phyloP scores from a whole-genome alignment of 768 basidiomycete genomes.

The Rhizopogon vesiculosus region DNA sequence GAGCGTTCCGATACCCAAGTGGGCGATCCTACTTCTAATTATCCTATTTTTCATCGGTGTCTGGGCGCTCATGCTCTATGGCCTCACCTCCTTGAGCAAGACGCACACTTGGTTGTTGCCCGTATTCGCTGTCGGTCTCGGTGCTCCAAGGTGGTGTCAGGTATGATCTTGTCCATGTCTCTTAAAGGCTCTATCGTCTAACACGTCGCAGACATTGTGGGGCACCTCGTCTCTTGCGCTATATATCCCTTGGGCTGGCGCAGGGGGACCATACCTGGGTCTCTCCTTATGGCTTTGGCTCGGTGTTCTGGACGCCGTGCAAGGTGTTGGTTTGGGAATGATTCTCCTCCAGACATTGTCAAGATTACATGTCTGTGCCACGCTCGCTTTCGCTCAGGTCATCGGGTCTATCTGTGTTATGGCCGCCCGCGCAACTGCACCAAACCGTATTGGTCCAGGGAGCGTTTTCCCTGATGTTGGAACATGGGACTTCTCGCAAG shows the following conservation, averaged over 20 bases:
- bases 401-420: slow-evolving; percentile 90
- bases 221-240: slow-evolving; percentile 90
- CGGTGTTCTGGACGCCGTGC: slow-evolving; percentile 89
- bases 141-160: slow-evolving; percentile 95
- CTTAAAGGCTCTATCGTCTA: not conserved
- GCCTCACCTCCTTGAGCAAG: slow-evolving; percentile 85
- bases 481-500: slow-evolving; percentile 81
- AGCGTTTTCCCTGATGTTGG: slow-evolving; percentile 91
- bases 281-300: slow-evolving; percentile 93
- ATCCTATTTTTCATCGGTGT: slow-evolving; percentile 82
- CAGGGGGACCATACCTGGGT: slow-evolving; percentile 82
- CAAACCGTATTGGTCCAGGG: slow-evolving; percentile 83
- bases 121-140: slow-evolving; percentile 92
- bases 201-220: slow-evolving; percentile 70
- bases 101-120: slow-evolving; percentile 94
- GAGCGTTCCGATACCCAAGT: slow-evolving; percentile 77
- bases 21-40: slow-evolving; percentile 78
- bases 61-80: slow-evolving; percentile 70
- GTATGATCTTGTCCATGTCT: slow-evolving; percentile 27
- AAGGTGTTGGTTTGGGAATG: slow-evolving; percentile 92
- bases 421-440: slow-evolving; percentile 87
- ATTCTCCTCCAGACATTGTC: slow-evolving; percentile 89
- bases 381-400: slow-evolving; percentile 85
- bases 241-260: slow-evolving; percentile 92
- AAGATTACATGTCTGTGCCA: slow-evolving; percentile 90